Percentiles rank a stretch among this genome's conserved stretches.
These are phyloP conservation scores for Hibiscus syriacus DNA, from an alignment of 345 rosid genomes.

Conservation along the genomic window DNA sequence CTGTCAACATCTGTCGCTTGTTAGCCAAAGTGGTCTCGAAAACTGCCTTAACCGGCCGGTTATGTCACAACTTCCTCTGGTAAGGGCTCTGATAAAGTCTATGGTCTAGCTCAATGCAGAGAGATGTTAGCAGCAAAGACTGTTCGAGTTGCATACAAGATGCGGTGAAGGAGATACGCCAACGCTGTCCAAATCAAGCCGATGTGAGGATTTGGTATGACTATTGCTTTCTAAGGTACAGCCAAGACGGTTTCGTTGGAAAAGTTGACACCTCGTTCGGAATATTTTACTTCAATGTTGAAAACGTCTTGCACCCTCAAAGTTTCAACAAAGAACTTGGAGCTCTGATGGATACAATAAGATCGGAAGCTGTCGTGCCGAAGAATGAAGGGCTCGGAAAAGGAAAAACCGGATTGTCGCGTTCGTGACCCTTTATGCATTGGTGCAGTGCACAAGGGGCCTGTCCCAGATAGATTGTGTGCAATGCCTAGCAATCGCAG, in stretches of 20 bases:
- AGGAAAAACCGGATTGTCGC: constrained; percentile 42
- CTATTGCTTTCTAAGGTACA: constrained; percentile 56
- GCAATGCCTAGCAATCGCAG: constrained; percentile 65
- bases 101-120: constrained; percentile 78
- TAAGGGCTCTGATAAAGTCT: constrained; percentile 31
- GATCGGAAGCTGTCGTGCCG: constrained; percentile 44
- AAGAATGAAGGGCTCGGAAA: constrained; percentile 52
- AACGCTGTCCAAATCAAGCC: constrained; percentile 43
- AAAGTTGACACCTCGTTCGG: constrained; percentile 44
- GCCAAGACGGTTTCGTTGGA: constrained; percentile 33
- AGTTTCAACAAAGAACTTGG: constrained; percentile 46
- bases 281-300: constrained; percentile 42
- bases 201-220: constrained; percentile 67
- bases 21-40: constrained; percentile 32
- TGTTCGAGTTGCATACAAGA: constrained; percentile 54
- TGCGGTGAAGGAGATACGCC: constrained; percentile 48
- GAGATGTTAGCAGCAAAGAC: constrained; percentile 47
- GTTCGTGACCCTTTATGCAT: constrained; percentile 49
- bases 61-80: constrained; percentile 36
- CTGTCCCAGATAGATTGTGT: constrained; percentile 44
- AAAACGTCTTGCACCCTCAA: constrained; percentile 44
- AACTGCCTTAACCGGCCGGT: constrained; percentile 34
- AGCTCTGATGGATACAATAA: constrained; percentile 32
- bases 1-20: constrained; percentile 38
- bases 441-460: constrained; percentile 72